phyloP scores from a whole-genome alignment of 2,329 filamentous ascomycete genomes.

The Raffaelea ambrosiae region DNA sequence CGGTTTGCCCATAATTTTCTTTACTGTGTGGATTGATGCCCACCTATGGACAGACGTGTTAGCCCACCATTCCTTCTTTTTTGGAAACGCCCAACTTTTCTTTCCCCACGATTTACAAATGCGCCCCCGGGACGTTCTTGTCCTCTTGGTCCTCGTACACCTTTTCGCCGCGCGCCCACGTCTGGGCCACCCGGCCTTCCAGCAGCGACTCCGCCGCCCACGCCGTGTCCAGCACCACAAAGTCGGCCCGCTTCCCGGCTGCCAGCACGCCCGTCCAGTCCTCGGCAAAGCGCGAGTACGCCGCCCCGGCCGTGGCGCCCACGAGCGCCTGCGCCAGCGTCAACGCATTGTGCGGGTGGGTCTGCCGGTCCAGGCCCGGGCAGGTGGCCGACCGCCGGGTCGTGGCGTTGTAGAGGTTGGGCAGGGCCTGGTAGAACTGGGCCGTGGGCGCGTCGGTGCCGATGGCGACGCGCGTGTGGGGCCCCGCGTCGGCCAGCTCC shows the following conservation, averaged over 20 bases:
- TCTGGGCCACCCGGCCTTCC: not conserved
- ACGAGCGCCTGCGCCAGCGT: not conserved
- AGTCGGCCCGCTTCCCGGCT: not conserved
- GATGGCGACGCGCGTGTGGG: not conserved
- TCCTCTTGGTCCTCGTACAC: too few species aligned
- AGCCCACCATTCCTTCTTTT: too few species aligned
- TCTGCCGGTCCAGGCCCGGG: not conserved
- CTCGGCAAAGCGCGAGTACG: not conserved
- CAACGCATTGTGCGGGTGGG: not conserved
- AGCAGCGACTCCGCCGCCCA: not conserved
- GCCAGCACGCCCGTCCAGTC: not conserved
- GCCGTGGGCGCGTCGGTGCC: not conserved
- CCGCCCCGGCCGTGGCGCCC: not conserved
- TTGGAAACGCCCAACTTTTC: too few species aligned
- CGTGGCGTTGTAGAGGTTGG: not conserved
- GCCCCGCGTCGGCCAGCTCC: not conserved
- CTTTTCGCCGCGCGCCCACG: not conserved
- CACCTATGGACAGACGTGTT: too few species aligned
- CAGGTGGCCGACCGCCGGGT: constrained; percentile 13
- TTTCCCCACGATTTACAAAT: too few species aligned
- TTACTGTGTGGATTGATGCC: too few species aligned
- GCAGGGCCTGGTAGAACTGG: not conserved
- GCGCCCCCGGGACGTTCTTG: too few species aligned
- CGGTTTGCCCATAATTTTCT: too few species aligned
- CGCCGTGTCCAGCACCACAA: not conserved